Evolutionary conservation across 345 rosid species (phyloP), one percentile per base, ranked within the genome.

Genomic region (Nephelium lappaceum): DNA sequence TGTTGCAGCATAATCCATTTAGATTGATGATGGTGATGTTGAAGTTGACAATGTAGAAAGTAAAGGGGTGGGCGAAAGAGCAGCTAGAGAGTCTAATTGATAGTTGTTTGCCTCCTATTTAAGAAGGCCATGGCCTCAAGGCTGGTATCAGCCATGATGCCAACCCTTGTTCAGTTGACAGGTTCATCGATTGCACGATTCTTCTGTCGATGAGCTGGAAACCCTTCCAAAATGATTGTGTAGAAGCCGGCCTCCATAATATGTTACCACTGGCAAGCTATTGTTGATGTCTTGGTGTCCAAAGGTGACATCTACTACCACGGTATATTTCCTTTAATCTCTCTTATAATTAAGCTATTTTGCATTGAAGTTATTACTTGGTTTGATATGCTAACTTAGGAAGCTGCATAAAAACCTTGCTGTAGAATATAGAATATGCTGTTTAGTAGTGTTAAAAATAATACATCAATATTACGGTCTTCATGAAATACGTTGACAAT

Each of bases 1-100:
- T 96, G 99, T 82, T 96, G 88, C 99, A 96, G 74, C 97, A 93
- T 81, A 96, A 96, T 84, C 99, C 99, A 49, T 96, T 96, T 85
- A 98, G 99, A 31, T 31, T 31, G 36, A 31, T 31, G 36, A 69
- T 82, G 92, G 75, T 53, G 90, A 87, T 78, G 88, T 91, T 78
- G 95, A 90, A 79, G 84, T 88, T 69, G 93, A 91, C 53, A 80
- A 88, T 76, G 80, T 58, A 77, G 82, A 83, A 79, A 77, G 73
- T 58, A 87, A 89, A 78, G 87, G 49, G 80, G 71, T 78, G 43
- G 73, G 73, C 69, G 3, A 75, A 72, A 77, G 82, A 80, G 63
- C 89, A 83, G 68, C 91, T 78, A 15, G 89, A 90, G 61, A 94
- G 97, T 84, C 83, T 88, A 73, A 75, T 92, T 74, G 98, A 94